Base-by-base conservation (phyloP, 495 filamentous ascomycete species). In the Extremus antarcticus region DNA sequence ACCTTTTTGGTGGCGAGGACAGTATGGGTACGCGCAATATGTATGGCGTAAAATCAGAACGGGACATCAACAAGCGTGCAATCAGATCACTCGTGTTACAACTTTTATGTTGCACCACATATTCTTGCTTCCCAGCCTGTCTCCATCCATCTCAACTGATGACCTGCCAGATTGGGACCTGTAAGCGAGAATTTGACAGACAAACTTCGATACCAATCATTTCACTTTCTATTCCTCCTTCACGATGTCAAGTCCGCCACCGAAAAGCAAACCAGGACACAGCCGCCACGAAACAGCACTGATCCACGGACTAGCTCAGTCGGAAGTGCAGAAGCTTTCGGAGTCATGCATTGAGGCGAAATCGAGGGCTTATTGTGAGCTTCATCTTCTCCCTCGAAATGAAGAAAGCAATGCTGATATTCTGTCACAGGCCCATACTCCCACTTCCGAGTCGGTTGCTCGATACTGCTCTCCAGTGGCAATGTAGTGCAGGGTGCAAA, bases 371-470 rank as follows among this genome's bases (percentile, higher is more conserved):
- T 94, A 95, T 74, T 90, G 88, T 77, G 69, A 55, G 75, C 63
- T 32, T n/a, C n/a, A 54, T 19, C 38, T n/a, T 13, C 13, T 7
- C 13, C 29, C 13, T 35, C 13, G 29, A 13, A 35, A 7, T 13
- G 4, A 4, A 13, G 13, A 13, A 4, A 35, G 13, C 29, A 4
- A 35, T 35, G 29, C 29, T 35, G 29, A 43, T 25, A 13, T 24
- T 17, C 1, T 46, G n/a, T 23, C 10, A 24, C 52, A 86, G 84
- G 84, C 69, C 92, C 89, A 10, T 96, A 98, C 75, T 94, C 87
- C 60, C 77, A 84, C 51, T 98, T 97, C 80, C 88, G 80, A 40
- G 92, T 98, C 59, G 92, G 92, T 55, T 83, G 86, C 46, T 81
- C 84, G 29, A 70, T 98, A 51, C 80, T 98, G 72, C 50, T 85